Conservation (phyloP, 768 basidiomycete genomes). For the Calvatia gigantea region DNA sequence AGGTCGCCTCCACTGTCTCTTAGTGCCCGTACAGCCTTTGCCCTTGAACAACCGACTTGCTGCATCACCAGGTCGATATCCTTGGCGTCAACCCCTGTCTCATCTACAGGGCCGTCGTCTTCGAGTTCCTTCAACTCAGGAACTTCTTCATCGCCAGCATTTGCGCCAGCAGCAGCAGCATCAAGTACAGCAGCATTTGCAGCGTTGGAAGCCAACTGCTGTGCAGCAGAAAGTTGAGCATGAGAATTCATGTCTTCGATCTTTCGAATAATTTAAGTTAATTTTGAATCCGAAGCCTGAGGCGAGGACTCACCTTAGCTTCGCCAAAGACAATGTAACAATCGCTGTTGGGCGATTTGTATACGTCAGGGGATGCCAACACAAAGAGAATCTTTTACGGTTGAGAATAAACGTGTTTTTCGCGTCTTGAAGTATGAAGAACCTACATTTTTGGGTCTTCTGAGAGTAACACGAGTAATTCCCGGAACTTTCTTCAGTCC, state of each 20-base stretch:
- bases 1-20: constrained; percentile 92
- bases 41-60: constrained; percentile 85
- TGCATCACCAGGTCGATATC: constrained; percentile 93
- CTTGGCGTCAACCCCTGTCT: constrained; percentile 86
- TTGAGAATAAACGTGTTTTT: constrained; percentile 9
- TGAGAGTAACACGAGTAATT: constrained; percentile 93
- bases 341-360: constrained; percentile 96
- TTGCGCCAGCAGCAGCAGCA: constrained; percentile 44
- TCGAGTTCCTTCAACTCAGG: constrained; percentile 82
- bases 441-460: constrained; percentile 90
- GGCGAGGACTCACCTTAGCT: constrained; percentile 61
- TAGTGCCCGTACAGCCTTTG: constrained; percentile 87
- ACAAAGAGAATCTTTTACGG: constrained; percentile 82
- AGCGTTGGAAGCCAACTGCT: constrained; percentile 64
- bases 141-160: constrained; percentile 77
- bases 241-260: constrained; percentile 87
- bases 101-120: constrained; percentile 79
- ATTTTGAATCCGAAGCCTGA: neutral
- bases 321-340: constrained; percentile 99
- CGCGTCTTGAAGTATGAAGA: neutral
- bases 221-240: constrained; percentile 72
- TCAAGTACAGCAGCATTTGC: constrained; percentile 37
- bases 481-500: constrained; percentile 90
- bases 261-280: constrained; percentile 27
- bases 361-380: constrained; percentile 91